These are phyloP conservation scores for Capsella rubella DNA, from an alignment of 441 rosid species.

Conservation along the genomic window DNA sequence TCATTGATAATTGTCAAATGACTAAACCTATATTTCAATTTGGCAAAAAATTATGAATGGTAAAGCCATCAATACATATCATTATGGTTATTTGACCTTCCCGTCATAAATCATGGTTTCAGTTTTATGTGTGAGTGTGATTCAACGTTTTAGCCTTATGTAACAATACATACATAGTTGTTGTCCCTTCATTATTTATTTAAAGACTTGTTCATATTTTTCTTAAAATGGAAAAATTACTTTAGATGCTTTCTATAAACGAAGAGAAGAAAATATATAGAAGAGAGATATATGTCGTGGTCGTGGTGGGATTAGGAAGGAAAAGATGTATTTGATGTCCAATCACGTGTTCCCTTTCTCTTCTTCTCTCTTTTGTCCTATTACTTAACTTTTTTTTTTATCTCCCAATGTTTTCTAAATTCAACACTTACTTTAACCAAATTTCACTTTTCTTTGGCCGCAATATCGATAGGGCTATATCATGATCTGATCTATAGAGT, in stretches of 20 bases:
- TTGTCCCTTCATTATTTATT: constrained; percentile 28
- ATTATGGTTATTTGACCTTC: background rate
- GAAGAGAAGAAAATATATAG: constrained; percentile 12
- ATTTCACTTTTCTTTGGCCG: constrained; percentile 28
- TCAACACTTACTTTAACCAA: constrained; percentile 32
- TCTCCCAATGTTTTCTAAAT: constrained; percentile 30
- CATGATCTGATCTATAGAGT: background rate
- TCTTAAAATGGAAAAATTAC: constrained; percentile 26
- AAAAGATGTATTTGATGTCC: constrained; percentile 40
- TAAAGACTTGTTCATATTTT: constrained; percentile 24
- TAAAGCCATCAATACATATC: background rate
- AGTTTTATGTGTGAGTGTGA: background rate
- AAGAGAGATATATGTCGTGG: constrained; percentile 25
- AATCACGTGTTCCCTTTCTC: constrained; percentile 40
- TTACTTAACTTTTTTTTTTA: constrained; percentile 6
- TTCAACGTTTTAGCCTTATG: background rate
- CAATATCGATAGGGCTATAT: constrained; percentile 22
- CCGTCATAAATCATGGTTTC: constrained; percentile 8
- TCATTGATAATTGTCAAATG: background rate
- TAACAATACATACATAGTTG: background rate
- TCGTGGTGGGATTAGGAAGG: constrained; percentile 35
- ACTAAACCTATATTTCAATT: background rate
- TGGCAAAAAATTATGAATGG: background rate
- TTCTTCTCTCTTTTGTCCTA: constrained; percentile 34
- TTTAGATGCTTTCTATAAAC: constrained; percentile 26